Conservation (phyloP, 2,329 filamentous ascomycete genomes). For the Aspergillus transmontanensis region DNA sequence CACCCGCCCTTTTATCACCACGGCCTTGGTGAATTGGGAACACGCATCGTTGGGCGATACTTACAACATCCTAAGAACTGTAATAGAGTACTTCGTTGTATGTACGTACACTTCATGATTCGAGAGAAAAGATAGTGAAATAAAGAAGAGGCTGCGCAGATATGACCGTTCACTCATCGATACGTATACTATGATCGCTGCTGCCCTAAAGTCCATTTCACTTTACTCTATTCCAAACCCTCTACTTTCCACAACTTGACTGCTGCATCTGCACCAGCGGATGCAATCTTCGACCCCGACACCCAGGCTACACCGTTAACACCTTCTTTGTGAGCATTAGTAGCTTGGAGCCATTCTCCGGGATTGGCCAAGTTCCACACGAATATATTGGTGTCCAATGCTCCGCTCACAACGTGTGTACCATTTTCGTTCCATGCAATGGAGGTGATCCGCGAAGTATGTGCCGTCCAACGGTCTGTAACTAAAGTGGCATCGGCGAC, state of each 20-base stretch:
- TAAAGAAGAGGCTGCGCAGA: not conserved
- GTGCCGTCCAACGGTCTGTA: constrained; percentile 77
- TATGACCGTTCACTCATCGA: not conserved
- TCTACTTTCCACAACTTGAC: constrained; percentile 84
- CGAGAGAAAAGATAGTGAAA: not conserved
- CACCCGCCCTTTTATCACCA: constrained; percentile 1
- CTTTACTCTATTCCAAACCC: constrained; percentile 44
- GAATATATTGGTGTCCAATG: constrained; percentile 87
- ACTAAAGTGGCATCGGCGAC: constrained; percentile 68
- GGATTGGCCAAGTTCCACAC: constrained; percentile 87
- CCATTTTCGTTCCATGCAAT: constrained; percentile 78
- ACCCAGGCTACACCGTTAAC: constrained; percentile 87
- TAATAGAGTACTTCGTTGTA: too few species aligned
- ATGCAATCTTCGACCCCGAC: constrained; percentile 68
- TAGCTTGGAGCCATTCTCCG: constrained; percentile 77
- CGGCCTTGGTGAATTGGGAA: not conserved
- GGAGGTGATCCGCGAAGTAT: constrained; percentile 68
- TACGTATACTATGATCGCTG: not conserved
- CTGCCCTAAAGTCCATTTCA: not conserved
- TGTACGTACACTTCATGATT: too few species aligned
- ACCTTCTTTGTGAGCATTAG: constrained; percentile 94
- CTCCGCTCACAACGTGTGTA: constrained; percentile 79
- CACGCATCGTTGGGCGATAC: not conserved
- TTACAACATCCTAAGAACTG: too few species aligned
- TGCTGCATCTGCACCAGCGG: constrained; percentile 81